Base-by-base conservation (phyloP, 495 filamentous ascomycete genomes). In the Xylaria cubensis region DNA sequence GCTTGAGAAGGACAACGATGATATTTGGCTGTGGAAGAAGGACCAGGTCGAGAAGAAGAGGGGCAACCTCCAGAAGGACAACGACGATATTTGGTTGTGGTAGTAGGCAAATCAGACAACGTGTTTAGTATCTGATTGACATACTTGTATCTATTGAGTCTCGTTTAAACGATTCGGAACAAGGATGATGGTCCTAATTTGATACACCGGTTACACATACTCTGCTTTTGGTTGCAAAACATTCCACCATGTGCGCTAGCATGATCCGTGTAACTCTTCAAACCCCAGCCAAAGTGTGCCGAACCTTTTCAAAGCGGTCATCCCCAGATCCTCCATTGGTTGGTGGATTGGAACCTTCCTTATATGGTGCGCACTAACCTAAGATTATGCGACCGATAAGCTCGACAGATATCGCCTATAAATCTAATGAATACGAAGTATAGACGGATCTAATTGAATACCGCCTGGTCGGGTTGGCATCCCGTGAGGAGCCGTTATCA, bases 21-120 rank as follows among this genome's bases (percentile, higher is more conserved):
- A 64, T 21, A 48, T 64, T n/a, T 66, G 63, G 63, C 13, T 66
- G 15, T 66, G 63, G 63, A 66, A 66, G 63, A 56, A 51, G 48
- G 64, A 55, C 9, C 48, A 67, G n/a, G n/a, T 67, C 15, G 32
- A 67, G 44, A 36, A 66, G 48, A 39, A 44, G 21, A 48, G 64
- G 51, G 51, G 24, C n/a, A 67, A 19, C 12, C 46, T 66, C 50
- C 48, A 67, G 64, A 67, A 56, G 32, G 65, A 59, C 53, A 69
- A 69, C 53, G 67, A 69, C 24, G 67, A 69, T 8, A 32, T 69
- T 51, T 68, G 51, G 64, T 24, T 67, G 64, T 67, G 64, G 63
- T 48, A 66, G 26, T 9, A 13, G 26, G 13, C 24, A 3, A 39
- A 63, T 44, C 12, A 19, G 34, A 42, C 17, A 6, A 21, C 21